Evolutionary conservation across 805 yeast genomes (phyloP).

Genomic region (Hagleromyces aurorensis): DNA sequence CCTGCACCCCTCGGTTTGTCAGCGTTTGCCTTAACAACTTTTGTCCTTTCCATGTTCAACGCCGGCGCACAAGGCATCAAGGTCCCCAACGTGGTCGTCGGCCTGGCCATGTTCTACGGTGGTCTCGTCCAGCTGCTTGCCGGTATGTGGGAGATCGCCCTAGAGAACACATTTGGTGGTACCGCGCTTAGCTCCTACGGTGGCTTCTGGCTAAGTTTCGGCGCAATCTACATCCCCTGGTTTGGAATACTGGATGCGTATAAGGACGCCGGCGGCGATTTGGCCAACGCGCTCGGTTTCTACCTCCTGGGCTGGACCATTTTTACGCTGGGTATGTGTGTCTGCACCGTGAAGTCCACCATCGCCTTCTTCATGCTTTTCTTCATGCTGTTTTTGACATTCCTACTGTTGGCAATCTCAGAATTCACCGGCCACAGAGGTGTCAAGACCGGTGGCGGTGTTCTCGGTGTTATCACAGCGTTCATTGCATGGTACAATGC

Average conservation of each 20-base stretch:
- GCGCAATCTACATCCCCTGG: conserved; percentile 45
- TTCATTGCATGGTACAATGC: conserved; percentile 59
- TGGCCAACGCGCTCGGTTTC: conserved; percentile 47
- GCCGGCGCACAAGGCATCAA: conserved; percentile 45
- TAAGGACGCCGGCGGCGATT: conserved; percentile 28
- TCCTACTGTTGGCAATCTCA: conserved; percentile 43
- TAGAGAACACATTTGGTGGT: conserved; percentile 60
- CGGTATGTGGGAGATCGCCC: conserved; percentile 56
- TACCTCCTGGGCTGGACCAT: conserved; percentile 51
- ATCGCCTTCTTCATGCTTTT: conserved; percentile 50
- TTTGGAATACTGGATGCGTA: conserved; percentile 53
- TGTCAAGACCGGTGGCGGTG: conserved; percentile 47
- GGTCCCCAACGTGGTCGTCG: conserved; percentile 44
- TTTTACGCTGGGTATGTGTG: conserved; percentile 42
- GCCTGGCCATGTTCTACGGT: conserved; percentile 52
- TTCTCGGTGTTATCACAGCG: conserved; percentile 49
- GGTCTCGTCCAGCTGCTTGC: conserved; percentile 50
- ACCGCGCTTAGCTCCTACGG: conserved; percentile 53
- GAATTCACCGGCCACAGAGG: conserved; percentile 37
- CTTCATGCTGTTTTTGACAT: conserved; percentile 43
- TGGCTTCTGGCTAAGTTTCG: conserved; percentile 59
- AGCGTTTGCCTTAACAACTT: conserved; percentile 53
- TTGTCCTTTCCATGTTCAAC: conserved; percentile 45
- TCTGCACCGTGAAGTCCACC: conserved; percentile 52
- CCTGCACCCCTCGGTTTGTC: conserved; percentile 58